Evolutionary conservation across 768 basidiomycete genomes (phyloP), one percentile per base, ranked within the genome.

Genomic region (Kwoniella shandongensis): DNA sequence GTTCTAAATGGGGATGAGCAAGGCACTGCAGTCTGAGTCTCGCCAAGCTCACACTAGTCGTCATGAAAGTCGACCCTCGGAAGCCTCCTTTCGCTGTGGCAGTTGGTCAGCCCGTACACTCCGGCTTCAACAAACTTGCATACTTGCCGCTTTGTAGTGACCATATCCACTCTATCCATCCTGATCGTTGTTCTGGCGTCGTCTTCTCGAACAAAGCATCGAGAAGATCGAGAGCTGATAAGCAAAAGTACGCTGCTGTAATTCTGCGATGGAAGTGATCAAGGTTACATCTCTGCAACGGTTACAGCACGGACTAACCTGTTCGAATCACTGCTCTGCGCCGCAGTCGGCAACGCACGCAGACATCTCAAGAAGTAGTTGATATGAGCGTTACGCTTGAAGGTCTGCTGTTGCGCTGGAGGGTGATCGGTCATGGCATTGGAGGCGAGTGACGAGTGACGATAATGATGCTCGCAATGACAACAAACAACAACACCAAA

Each of bases 151-250:
- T 83, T 64, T 96, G 89, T 73, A 92, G 86, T 20, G 81, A 82
- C 90, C 93, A 99, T 45, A 98, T 83, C 93, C 93, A 97, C 52
- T 84, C 80, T 44, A 78, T 79, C 87, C 88, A 94, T 0, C 73
- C 73, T 39, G 82, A 75, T n/a, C 83, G 82, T 62, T 91, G 85
- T 15, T 71, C 65, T 6, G 79, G 71, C 8, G 72, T 81, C 1
- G 81, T 81, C 62, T 82, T 83, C 3, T 63, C 62, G 4, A 81
- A 70, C 1, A 87, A 60, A 0, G 78, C 71, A 2, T 81, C 84
- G 10, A 91, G 80, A 27, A 98, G 77, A 68, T 97, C 93, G 32
- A 99, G 79, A 0, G 84, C 81, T 0, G 91, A 87, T 18, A 98
- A 78, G 65, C 88, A 91, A 74, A 98, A 99, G 79, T 91, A 97